Evolutionary conservation across 495 filamentous ascomycete genomes (phyloP).

Genomic region (Aspergillus baeticus): DNA sequence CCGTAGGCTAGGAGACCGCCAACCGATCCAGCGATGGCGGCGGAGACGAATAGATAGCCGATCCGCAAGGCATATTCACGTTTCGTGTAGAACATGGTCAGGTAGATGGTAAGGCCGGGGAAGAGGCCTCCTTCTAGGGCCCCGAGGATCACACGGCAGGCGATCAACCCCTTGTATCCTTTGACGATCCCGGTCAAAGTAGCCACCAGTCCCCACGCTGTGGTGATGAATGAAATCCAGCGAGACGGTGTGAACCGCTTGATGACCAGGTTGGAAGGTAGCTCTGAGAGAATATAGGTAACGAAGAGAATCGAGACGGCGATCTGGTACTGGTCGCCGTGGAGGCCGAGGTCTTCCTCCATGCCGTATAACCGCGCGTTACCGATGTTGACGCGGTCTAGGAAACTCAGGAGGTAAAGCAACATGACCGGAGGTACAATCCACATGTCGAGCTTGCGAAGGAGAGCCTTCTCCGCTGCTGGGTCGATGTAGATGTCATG

Average conservation of each 20-base stretch:
- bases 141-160: conserved; percentile 50
- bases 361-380: conserved; percentile 7
- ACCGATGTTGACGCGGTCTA: conserved; percentile 48
- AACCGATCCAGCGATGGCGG: conserved; percentile 43
- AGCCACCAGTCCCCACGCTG: conserved; percentile 11
- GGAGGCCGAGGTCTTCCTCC: conserved; percentile 11
- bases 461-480: conserved; percentile 11
- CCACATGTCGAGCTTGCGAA: conserved; percentile 39
- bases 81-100: conserved; percentile 50
- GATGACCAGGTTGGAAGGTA: conserved; percentile 13
- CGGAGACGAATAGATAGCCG: conserved; percentile 34
- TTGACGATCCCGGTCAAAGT: conserved; percentile 7
- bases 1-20: conserved; percentile 48
- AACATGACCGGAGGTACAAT: conserved; percentile 51
- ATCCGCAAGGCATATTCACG: conserved; percentile 43
- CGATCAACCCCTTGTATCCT: not conserved
- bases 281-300: conserved; percentile 13
- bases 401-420: conserved; percentile 43
- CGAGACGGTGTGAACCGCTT: conserved; percentile 11
- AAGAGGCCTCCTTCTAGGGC: conserved; percentile 68
- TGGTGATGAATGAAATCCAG: conserved; percentile 14
- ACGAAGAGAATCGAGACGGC: conserved; percentile 30
- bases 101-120: conserved; percentile 57
- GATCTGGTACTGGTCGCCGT: conserved; percentile 18
- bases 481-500: conserved; percentile 16